phyloP scores from a whole-genome alignment of 768 basidiomycete species.

The Naganishia antarctica region DNA sequence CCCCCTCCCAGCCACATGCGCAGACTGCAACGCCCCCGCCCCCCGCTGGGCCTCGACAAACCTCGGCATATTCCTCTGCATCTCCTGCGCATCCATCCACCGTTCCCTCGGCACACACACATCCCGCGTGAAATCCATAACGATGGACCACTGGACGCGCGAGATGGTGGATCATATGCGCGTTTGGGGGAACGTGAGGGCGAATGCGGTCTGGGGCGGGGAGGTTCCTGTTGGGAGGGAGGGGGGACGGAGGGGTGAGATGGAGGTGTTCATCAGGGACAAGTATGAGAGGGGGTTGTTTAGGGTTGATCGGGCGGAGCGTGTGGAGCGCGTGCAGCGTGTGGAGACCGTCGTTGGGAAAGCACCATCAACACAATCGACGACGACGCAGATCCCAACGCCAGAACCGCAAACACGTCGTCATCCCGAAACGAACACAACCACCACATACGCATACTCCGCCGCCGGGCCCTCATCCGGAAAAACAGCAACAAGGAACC shows the following conservation, averaged over 20 bases:
- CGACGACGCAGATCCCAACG: too few species aligned
- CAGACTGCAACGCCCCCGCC: constrained; percentile 80
- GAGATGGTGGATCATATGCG: constrained; percentile 57
- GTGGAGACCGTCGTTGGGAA: too few species aligned
- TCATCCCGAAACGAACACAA: neutral
- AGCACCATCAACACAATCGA: too few species aligned
- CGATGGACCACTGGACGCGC: constrained; percentile 27
- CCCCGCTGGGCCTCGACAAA: constrained; percentile 85
- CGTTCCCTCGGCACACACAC: constrained; percentile 91
- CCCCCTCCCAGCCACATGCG: constrained; percentile 65
- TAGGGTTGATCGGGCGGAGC: constrained; percentile 24
- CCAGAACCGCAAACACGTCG: too few species aligned
- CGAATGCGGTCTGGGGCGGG: constrained; percentile 71
- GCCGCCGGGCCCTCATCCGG: neutral
- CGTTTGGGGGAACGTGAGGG: constrained; percentile 71
- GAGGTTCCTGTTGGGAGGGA: constrained; percentile 78
- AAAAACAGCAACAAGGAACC: neutral
- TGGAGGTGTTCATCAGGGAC: constrained; percentile 86
- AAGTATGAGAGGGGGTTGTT: constrained; percentile 50
- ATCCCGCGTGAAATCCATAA: constrained; percentile 61
- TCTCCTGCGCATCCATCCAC: constrained; percentile 85
- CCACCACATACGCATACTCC: neutral
- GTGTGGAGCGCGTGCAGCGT: neutral
- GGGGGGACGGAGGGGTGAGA: constrained; percentile 73
- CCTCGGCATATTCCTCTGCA: constrained; percentile 59